Conservation (phyloP, 352 stramenopile genomes). For the Phytophthora hybrid region DNA sequence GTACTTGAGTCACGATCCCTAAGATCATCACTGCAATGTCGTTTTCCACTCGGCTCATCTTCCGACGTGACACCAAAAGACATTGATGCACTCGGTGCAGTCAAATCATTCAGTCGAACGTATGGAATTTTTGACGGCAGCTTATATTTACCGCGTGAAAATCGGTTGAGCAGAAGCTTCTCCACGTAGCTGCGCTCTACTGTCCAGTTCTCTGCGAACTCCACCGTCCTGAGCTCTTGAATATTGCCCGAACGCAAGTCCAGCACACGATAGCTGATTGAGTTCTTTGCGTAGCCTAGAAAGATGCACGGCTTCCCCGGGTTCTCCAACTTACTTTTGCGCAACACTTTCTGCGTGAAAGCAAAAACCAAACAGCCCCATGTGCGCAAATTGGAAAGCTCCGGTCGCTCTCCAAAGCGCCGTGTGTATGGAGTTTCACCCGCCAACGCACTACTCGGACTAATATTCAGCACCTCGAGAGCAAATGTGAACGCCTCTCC, state of each 20-base stretch:
- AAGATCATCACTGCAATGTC: slow-evolving; percentile 2
- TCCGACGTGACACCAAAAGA: background rate
- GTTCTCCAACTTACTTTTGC: slow-evolving; percentile 15
- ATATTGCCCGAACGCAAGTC: slow-evolving; percentile 4
- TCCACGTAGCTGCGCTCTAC: slow-evolving; percentile 12
- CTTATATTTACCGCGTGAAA: background rate
- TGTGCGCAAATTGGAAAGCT: background rate
- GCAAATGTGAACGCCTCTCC: background rate
- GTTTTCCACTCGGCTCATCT: slow-evolving; percentile 14
- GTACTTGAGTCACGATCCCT: background rate
- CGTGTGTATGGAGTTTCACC: slow-evolving; percentile 15
- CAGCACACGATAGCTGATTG: slow-evolving; percentile 10
- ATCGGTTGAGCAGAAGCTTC: slow-evolving; percentile 19
- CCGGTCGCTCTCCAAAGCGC: slow-evolving; percentile 5
- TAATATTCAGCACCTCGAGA: background rate
- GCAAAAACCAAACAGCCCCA: background rate
- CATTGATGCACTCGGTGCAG: background rate
- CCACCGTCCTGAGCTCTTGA: slow-evolving; percentile 11
- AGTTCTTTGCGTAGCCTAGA: slow-evolving; percentile 11
- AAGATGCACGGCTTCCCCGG: slow-evolving; percentile 6
- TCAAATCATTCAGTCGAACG: background rate
- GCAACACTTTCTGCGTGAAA: slow-evolving; percentile 16
- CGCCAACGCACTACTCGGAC: background rate
- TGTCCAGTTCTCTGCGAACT: slow-evolving; percentile 25
- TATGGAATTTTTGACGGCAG: slow-evolving; percentile 15